Conservation (phyloP, 148 eudicot genomes). For the Chenopodium suecicum region DNA sequence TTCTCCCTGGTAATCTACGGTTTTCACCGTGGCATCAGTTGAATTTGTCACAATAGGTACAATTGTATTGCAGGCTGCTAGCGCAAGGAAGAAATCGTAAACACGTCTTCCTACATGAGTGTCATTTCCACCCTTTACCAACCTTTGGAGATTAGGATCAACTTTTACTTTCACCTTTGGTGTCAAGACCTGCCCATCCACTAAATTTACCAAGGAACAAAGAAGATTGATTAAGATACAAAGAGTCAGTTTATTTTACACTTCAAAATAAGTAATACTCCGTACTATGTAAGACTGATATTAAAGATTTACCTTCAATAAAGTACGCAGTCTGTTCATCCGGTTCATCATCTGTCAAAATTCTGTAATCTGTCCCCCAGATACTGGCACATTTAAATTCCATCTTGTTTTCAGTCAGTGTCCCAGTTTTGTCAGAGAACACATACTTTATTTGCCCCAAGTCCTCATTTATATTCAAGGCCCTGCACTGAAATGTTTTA, state of each 20-base stretch:
- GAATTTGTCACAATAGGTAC: constrained; percentile 76
- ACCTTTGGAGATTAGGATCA: constrained; percentile 59
- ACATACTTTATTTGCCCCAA: constrained; percentile 94
- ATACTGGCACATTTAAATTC: constrained; percentile 95
- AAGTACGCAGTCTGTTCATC: constrained; percentile 45
- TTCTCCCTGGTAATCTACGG: constrained; percentile 94
- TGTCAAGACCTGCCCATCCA: constrained; percentile 58
- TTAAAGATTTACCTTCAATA: constrained; percentile 50
- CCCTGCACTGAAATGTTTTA: constrained; percentile 87
- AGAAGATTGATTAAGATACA: neutral
- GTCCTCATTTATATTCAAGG: constrained; percentile 95
- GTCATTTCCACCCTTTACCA: constrained; percentile 41
- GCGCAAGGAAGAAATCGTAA: constrained; percentile 79
- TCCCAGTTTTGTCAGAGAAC: constrained; percentile 98
- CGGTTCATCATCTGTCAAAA: constrained; percentile 34
- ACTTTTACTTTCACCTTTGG: constrained; percentile 93
- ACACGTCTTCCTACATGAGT: constrained; percentile 48
- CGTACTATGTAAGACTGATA: neutral
- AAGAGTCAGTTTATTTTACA: constrained; percentile 3
- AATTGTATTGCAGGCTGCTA: constrained; percentile 98
- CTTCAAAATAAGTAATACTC: neutral
- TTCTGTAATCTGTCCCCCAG: constrained; percentile 69
- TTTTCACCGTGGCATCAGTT: constrained; percentile 49
- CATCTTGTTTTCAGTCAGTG: constrained; percentile 99
- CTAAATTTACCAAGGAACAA: constrained; percentile 36